Base-by-base conservation (phyloP, 805 yeast species). In the Metschnikowia vanudenii region DNA sequence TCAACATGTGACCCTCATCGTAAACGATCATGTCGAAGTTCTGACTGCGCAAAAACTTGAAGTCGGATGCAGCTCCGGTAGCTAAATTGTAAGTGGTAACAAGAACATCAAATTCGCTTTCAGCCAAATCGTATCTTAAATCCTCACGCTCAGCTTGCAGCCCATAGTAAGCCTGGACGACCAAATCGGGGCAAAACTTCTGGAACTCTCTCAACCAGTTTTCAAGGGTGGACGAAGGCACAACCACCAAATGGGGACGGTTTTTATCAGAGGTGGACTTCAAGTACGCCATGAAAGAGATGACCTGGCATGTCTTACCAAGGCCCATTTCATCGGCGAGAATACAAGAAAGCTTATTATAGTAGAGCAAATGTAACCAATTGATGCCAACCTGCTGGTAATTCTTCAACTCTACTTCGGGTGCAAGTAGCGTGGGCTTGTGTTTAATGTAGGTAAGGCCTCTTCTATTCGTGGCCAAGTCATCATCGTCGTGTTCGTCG, bases 281-380 rank as follows among this genome's bases (percentile, higher is more conserved):
- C 58, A 94, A 74, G 60, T 85, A 83, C 1, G 98, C 90, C 61
- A 94, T 69, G 61, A 94, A 94, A 7, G 97, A 78, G 67, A 94
- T 92, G 28, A 94, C 96, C 68, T 94, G 98, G 63, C 96, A 86
- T 0, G 99, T 94, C 63, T 94, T 94, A 49, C 99, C 99, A 40
- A 94, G 73, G 4, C 96, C 99, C 99, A 94, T 94, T 64, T 94
- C 99, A 69, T 94, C 99, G 0, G 99, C 99, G 40, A 94, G 72
- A 46, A 94, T 94, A 68, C 99, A 91, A 6, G 97, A 89, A 46
- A 94, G 73, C 14, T 81, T 76, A 60, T 85, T 81, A 48, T 80
- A 81, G 63, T 92, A 94, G 26, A 94, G 73, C 45, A 92, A 65
- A 51, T 83, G 76, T 45, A 94, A 72, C 99, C 99, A 94, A 63